Evolutionary conservation across 345 rosid genomes (phyloP), one percentile per base, ranked within the genome.

Genomic region (Gossypium ekmanianum): DNA sequence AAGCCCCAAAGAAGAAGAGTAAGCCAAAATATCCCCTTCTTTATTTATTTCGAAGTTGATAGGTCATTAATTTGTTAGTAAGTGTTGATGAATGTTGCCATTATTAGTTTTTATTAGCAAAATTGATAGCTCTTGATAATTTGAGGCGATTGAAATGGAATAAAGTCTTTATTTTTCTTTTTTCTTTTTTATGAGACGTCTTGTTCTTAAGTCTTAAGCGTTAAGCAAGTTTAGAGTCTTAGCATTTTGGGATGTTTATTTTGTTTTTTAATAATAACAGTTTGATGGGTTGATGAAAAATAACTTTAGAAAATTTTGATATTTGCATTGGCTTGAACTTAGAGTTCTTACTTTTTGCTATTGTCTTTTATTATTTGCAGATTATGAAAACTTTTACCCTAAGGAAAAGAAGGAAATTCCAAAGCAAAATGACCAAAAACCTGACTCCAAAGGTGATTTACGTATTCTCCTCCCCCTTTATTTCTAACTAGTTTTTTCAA

Each of bases 381-480:
- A 95, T 84, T 91, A 88, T 82, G 98, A 91, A 84, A 93, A 88
- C 58, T 95, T 87, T 77, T 88, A 80, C 67, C 98, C 97, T 0
- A 91, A 95, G 85, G 98, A 83, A 52, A 86, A 86, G 83, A 93
- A 95, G 86, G 93, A 90, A 85, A 77, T 73, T 47, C 94, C 98
- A 0, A 90, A 93, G 84, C 89, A 83, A 77, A 78, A 86, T 66
- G 94, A 84, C 50, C 93, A 90, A 77, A 90, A 95, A 79, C 89
- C 98, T 1, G 93, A 90, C 6, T 86, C 93, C 55, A 93, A 90
- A 90, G 97, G 98, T 89, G 67, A 70, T 6, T 34, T 56, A 27
- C 20, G 10, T 56, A 18, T 55, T 34, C 22, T 3, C 61, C 57
- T 3, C 6, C 11, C 2, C 58, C 51, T 14, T 44, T n/a, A 1